A percentile compares a stretch with the other conserved stretches of the same genome.
These are phyloP conservation scores for Obba rivulosa DNA, from an alignment of 768 basidiomycete genomes.

Conservation along the genomic window DNA sequence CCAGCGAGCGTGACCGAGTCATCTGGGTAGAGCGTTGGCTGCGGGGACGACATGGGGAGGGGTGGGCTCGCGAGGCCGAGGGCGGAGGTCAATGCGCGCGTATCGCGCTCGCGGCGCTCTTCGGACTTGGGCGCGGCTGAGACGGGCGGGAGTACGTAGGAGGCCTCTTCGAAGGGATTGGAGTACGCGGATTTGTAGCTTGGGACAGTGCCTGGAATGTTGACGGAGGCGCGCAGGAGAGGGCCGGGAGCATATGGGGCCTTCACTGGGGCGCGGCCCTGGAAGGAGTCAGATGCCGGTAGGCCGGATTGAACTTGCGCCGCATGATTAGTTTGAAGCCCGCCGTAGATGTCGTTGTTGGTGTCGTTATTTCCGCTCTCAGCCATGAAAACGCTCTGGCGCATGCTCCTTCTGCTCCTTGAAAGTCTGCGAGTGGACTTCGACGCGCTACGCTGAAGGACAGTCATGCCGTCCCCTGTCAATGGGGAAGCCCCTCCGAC, in stretches of 20 bases:
- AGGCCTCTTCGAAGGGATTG: constrained; percentile 32
- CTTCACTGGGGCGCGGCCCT: constrained; percentile 58
- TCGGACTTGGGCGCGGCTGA: constrained; percentile 35
- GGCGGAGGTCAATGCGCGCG: constrained; percentile 33
- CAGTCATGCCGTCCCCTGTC: constrained; percentile 18
- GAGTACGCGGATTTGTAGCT: constrained; percentile 16
- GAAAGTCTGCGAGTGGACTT: constrained; percentile 16
- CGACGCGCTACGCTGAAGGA: constrained; percentile 14
- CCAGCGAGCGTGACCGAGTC: constrained; percentile 63
- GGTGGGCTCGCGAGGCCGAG: constrained; percentile 29
- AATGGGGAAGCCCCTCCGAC: constrained; percentile 16
- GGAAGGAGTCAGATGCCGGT: constrained; percentile 18
- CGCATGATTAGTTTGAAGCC: constrained; percentile 46
- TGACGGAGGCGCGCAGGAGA: constrained; percentile 49
- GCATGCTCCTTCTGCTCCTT: constrained; percentile 14
- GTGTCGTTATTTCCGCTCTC: constrained; percentile 1
- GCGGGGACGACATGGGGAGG: constrained; percentile 51
- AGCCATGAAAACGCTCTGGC: constrained; percentile 21
- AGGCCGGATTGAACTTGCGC: constrained; percentile 20
- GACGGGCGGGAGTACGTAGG: constrained; percentile 26
- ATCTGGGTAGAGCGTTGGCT: constrained; percentile 64
- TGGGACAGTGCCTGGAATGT: constrained; percentile 29
- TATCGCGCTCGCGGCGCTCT: constrained; percentile 37
- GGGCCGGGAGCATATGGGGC: constrained; percentile 57
- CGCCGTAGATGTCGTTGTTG: constrained; percentile 42